phyloP scores from a whole-genome alignment of 164 flowering plant genomes.

The Akebia trifoliata region DNA sequence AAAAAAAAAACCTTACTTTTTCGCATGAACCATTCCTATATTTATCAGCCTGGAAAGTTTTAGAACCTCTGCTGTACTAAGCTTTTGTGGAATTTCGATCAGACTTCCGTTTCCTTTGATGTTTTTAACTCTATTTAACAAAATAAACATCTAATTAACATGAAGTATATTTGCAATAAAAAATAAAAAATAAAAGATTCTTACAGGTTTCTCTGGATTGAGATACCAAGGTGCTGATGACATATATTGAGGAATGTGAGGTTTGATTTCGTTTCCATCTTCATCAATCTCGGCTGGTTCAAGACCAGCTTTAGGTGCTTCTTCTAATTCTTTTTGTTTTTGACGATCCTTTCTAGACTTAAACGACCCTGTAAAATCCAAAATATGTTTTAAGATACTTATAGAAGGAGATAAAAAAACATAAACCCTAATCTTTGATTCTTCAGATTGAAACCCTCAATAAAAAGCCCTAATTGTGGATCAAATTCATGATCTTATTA shows the following conservation, averaged over 20 bases:
- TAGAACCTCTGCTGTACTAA: slow-evolving; percentile 92
- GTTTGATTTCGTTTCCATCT: slow-evolving; percentile 95
- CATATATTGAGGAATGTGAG: slow-evolving; percentile 97
- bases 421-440: too few relatives aligned
- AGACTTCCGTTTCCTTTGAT: slow-evolving; percentile 97
- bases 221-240: slow-evolving; percentile 97
- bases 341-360: slow-evolving; percentile 95
- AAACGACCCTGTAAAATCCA: slow-evolving; percentile 63
- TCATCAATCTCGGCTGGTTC: slow-evolving; percentile 98
- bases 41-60: slow-evolving; percentile 70
- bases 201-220: slow-evolving; percentile 80
- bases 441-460: too few relatives aligned
- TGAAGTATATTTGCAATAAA: not conserved
- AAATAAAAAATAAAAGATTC: slow-evolving; percentile 16
- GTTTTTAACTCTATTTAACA: slow-evolving; percentile 65
- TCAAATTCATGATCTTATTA: not conserved
- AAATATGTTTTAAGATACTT: not conserved
- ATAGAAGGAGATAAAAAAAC: not conserved
- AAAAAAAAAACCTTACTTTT: slow-evolving; percentile 43
- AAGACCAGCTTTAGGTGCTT: slow-evolving; percentile 95
- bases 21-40: slow-evolving; percentile 87
- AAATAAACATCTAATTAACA: not conserved
- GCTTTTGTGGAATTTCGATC: slow-evolving; percentile 80
- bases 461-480: not conserved
- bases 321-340: slow-evolving; percentile 89